Conservation (phyloP, 2,329 filamentous ascomycete species). For the Aspergillus aculeatinus region DNA sequence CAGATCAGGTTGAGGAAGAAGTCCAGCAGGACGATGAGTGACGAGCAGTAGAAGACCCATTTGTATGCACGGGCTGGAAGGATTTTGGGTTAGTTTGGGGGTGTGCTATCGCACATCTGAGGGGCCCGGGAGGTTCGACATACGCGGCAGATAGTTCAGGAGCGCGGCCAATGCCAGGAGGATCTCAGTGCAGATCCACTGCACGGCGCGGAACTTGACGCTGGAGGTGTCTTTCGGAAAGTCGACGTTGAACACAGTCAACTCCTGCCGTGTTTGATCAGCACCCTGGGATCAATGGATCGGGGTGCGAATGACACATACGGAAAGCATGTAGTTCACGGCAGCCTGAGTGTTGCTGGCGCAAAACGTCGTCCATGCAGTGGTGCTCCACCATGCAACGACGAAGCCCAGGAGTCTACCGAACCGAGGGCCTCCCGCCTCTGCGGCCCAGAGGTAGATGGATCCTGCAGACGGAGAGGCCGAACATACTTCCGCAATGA, state of each 20-base stretch:
- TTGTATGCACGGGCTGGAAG: conserved; percentile 46
- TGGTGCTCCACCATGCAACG: conserved; percentile 66
- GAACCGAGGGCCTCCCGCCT: conserved; percentile 55
- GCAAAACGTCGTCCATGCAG: conserved; percentile 61
- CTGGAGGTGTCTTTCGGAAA: conserved; percentile 55
- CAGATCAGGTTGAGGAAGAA: conserved; percentile 62
- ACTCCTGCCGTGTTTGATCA: conserved; percentile 44
- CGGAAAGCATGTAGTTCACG: conserved; percentile 55
- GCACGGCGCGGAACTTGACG: conserved; percentile 60
- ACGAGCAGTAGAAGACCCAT: conserved; percentile 31
- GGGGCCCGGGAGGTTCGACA: conserved; percentile 14
- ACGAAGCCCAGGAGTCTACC: conserved; percentile 59
- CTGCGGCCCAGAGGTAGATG: conserved; percentile 63
- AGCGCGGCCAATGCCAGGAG: conserved; percentile 52
- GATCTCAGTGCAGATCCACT: conserved; percentile 59
- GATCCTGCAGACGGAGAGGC: conserved; percentile 59
- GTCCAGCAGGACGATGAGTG: conserved; percentile 54
- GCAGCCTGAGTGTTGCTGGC: conserved; percentile 56
- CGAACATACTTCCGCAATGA: conserved; percentile 61
- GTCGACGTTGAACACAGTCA: conserved; percentile 56
- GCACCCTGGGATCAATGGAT: too few relatives aligned
- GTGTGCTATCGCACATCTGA: neutral
- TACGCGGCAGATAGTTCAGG: conserved; percentile 54
- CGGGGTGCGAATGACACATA: conserved; percentile 24
- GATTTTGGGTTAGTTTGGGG: neutral